Evolutionary conservation across 352 stramenopile genomes (phyloP).

Genomic region (Paralagenidium karlingii): DNA sequence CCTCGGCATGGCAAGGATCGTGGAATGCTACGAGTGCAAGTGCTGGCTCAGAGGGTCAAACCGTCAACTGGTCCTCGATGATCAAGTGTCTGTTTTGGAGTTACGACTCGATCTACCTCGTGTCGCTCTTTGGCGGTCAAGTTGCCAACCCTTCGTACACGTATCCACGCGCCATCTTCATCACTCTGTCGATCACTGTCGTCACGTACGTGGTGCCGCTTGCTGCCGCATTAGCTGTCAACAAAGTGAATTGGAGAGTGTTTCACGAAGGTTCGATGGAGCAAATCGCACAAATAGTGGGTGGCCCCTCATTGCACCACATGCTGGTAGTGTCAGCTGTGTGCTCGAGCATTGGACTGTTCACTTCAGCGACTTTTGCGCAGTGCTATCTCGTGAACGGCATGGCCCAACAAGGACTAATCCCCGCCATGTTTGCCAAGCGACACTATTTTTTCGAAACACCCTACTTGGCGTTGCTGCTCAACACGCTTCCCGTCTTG

Average conservation of each 20-base stretch:
- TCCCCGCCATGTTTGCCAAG: constrained; percentile 61
- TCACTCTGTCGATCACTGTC: constrained; percentile 41
- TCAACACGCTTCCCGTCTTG: constrained; percentile 13
- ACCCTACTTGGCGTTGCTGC: constrained; percentile 14
- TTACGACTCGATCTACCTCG: constrained; percentile 79
- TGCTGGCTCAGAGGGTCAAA: constrained; percentile 6
- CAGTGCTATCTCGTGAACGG: constrained; percentile 68
- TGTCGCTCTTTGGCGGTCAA: constrained; percentile 66
- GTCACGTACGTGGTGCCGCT: constrained; percentile 71
- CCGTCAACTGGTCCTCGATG: constrained; percentile 43
- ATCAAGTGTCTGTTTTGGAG: constrained; percentile 90
- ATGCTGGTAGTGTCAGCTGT: constrained; percentile 68
- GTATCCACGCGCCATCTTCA: constrained; percentile 65
- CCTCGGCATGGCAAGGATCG: constrained; percentile 3
- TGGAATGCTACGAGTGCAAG: too few relatives aligned
- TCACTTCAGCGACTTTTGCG: constrained; percentile 75
- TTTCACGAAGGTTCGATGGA: constrained; percentile 35
- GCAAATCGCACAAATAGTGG: constrained; percentile 48
- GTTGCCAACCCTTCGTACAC: constrained; percentile 45
- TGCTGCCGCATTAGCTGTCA: constrained; percentile 15
- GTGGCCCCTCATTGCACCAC: constrained; percentile 49
- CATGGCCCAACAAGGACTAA: constrained; percentile 53
- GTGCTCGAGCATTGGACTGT: constrained; percentile 72
- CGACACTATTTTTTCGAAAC: constrained; percentile 8
- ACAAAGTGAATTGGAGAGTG: constrained; percentile 8